Percentiles rank a stretch among this genome's conserved stretches.
Evolutionary conservation across 140 eudicot species (phyloP).

Genomic region (Ambrosia hybrid): DNA sequence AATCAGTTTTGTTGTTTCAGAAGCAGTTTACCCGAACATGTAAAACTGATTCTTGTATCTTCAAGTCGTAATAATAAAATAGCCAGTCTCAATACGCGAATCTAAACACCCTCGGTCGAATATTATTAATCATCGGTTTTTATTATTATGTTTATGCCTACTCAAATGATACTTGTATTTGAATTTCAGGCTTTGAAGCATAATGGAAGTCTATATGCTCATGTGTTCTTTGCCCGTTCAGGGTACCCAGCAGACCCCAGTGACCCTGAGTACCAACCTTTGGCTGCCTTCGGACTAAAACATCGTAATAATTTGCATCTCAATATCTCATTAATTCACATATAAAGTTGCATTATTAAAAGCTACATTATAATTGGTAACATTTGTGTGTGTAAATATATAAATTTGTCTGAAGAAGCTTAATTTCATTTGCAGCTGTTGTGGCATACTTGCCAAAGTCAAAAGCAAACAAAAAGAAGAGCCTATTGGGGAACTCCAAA

Average conservation of each 20-base stretch:
- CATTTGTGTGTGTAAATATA: too few relatives aligned
- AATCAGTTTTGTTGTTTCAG: not conserved
- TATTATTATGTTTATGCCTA: not conserved
- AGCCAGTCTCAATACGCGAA: not conserved
- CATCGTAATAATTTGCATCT: too few relatives aligned
- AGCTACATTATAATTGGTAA: too few relatives aligned
- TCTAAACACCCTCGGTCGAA: not conserved
- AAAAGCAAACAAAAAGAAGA: constrained; percentile 72
- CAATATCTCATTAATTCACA: too few relatives aligned
- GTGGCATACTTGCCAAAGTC: constrained; percentile 84
- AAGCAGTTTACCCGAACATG: not conserved
- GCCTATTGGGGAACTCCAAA: constrained; percentile 9
- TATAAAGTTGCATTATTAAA: too few relatives aligned
- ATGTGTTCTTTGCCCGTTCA: constrained; percentile 89
- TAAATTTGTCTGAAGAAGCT: too few relatives aligned
- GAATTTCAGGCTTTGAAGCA: constrained; percentile 71
- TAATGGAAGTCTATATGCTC: constrained; percentile 90
- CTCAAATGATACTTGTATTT: constrained; percentile 3
- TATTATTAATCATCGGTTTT: not conserved
- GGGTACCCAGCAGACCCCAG: constrained; percentile 86
- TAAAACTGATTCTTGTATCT: not conserved
- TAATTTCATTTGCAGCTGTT: constrained; percentile 43
- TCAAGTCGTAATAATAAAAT: not conserved
- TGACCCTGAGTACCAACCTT: constrained; percentile 89
- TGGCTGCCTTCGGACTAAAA: constrained; percentile 28